Base-by-base conservation (phyloP, 1,284 basidiomycete genomes). In the Inonotus obliquus region DNA sequence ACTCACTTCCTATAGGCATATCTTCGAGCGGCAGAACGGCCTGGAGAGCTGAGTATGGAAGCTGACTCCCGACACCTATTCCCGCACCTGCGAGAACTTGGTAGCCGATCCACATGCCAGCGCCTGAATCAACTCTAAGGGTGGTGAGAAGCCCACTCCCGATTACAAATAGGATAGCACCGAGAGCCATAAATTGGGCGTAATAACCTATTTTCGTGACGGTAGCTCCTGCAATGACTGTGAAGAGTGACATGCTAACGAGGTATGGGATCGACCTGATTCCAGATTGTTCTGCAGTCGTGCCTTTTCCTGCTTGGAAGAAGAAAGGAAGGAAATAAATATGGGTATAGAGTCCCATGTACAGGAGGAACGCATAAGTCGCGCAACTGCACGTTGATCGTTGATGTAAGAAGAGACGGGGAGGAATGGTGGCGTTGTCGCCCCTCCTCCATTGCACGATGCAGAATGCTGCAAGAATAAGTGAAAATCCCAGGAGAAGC, bases 201-300 rank as follows among this genome's bases (percentile, higher is more conserved):
- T 79, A 80, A 53, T 69, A 69, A 9, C 76, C 78, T 2, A 66
- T 68, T 25, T 52, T 52, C 21, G 72, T 69, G 37, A 74, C 72
- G 37, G 69, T 32, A 7, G 66, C 75, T 23, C 77, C 78, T 0
- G 70, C 69, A 53, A 77, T 59, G 61, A 77, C 72, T 27, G 76
- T 73, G 27, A 68, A 72, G 19, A 76, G 57, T 59, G 76, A 75
- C 69, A 70, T 61, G 37, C 54, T 89, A 45, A 88, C 91, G 70
- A 76, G 89, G 67, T 87, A 91, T 65, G 77, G 81, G 57, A 81
- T 90, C 63, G 84, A 87, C 68, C 79, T 88, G 61, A 74, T 79
- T 27, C 73, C 85, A 53, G 89, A 92, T 72, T 75, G 70, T 17
- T 77, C 75, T 0, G 79, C 72, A 4, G 72, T 66, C 48, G 72